Evolutionary conservation across 1,284 basidiomycete genomes (phyloP).

Genomic region (Afroboletus lepidellus): DNA sequence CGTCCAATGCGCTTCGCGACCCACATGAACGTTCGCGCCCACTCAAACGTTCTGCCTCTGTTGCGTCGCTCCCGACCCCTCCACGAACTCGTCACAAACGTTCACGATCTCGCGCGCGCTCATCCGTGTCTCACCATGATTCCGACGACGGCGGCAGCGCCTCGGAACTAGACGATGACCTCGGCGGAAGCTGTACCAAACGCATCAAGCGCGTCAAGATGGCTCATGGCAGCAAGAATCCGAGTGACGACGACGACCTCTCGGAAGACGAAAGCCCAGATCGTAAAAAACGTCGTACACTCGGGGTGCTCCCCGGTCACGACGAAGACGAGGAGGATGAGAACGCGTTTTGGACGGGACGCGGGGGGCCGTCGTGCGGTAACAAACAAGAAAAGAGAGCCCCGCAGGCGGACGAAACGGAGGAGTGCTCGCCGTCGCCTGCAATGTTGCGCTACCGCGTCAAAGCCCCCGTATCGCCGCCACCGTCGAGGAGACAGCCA

Average conservation of each 20-base stretch:
- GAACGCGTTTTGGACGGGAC: constrained; percentile 36
- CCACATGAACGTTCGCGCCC: constrained; percentile 13
- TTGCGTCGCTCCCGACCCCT: constrained; percentile 39
- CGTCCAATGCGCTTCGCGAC: constrained; percentile 20
- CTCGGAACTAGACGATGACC: constrained; percentile 23
- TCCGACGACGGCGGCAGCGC: constrained; percentile 22
- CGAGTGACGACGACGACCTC: constrained; percentile 4
- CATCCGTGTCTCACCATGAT: constrained; percentile 21
- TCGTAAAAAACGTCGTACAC: constrained; percentile 30
- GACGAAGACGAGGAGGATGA: constrained; percentile 35
- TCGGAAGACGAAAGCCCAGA: constrained; percentile 19
- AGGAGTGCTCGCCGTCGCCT: constrained; percentile 25
- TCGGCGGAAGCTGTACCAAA: constrained; percentile 6
- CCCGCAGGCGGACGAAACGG: constrained; percentile 10
- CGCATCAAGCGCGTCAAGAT: constrained; percentile 14
- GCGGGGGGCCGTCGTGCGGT: constrained; percentile 11
- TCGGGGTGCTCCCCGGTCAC: constrained; percentile 26
- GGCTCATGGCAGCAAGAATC: not conserved
- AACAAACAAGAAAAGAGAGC: constrained; percentile 9
- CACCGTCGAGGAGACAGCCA: constrained; percentile 36
- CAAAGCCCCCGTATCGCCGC: constrained; percentile 38
- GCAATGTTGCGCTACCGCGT: constrained; percentile 28
- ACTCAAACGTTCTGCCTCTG: constrained; percentile 38
- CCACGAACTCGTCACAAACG: constrained; percentile 36
- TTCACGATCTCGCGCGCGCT: constrained; percentile 29